These are phyloP conservation scores for Clausena lansium DNA, from an alignment of 345 rosid genomes.

Conservation along the genomic window DNA sequence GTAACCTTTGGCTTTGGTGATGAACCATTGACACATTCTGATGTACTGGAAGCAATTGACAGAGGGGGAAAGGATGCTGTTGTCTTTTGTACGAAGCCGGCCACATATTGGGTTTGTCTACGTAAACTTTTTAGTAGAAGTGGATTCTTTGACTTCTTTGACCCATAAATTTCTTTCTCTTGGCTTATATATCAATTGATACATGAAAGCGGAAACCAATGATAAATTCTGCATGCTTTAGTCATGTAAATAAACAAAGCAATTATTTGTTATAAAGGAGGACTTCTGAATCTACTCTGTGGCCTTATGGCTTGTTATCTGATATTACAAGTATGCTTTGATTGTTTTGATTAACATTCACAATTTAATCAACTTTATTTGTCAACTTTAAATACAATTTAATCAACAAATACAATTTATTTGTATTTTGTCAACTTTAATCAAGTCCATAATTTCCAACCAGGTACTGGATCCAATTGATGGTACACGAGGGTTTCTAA, in stretches of 20 bases:
- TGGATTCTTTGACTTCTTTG: neutral
- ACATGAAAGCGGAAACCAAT: neutral
- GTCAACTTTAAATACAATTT: too few species aligned
- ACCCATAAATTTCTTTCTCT: neutral
- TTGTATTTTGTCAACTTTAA: slow-evolving; percentile 1
- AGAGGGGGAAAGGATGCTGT: slow-evolving; percentile 67
- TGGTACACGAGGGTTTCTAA: slow-evolving; percentile 81
- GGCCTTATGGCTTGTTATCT: neutral
- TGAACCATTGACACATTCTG: slow-evolving; percentile 47
- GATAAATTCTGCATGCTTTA: neutral
- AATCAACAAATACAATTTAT: too few species aligned
- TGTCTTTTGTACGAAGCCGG: slow-evolving; percentile 60
- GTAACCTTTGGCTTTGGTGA: slow-evolving; percentile 36
- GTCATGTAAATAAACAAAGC: neutral
- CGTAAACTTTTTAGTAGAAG: neutral
- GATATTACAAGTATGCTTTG: slow-evolving; percentile 3
- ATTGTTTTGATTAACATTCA: slow-evolving; percentile 5
- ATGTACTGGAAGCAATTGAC: slow-evolving; percentile 78
- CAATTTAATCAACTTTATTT: too few species aligned
- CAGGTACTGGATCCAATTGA: slow-evolving; percentile 92
- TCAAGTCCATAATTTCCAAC: slow-evolving; percentile 18
- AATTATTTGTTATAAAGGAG: neutral
- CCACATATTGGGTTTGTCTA: slow-evolving; percentile 76
- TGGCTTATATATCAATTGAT: neutral
- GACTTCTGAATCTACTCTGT: neutral